Evolutionary conservation across 106 monocot genomes (phyloP), one percentile per base, ranked within the genome.

Genomic region (Xerophyta viscosa): DNA sequence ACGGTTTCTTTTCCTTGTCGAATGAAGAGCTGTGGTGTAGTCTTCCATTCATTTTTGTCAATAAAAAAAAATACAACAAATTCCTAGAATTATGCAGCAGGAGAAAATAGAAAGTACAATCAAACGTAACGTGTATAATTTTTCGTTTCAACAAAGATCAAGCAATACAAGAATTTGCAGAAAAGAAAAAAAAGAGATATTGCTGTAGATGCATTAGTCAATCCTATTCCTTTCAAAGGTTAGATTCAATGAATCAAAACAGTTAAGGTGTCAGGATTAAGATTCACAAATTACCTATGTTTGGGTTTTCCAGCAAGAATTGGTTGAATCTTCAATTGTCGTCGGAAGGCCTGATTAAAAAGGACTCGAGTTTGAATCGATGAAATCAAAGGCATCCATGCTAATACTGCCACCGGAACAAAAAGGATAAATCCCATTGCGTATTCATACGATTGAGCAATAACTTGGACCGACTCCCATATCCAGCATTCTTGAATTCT

Each of bases 321-420:
- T 19, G 87, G 82, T 28, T 72, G 71, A 49, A 87, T 87, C 30
- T 75, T 77, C 49, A 87, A 30, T 15, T 82, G 75, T 24, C 82
- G 60, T 30, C 52, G 75, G 28, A 87, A 87, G 23, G 87, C 87
- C 48, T 75, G 82, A 45, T 87, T 82, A 46, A 87, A 87, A 41
- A 87, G 87, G 49, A 87, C 87, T 7, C 87, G 73, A 20, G 82
- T 87, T 66, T 87, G 87, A 29, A 87, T 82, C 27, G 87, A 71
- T 3, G 87, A 87, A 20, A 87, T 37, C 23, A 87, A 46, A 14
- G 87, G 87, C 74, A 82, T 82, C 87, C 87, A 87, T 43, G 87
- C 82, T 8, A 87, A 43, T 31, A 60, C 69, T 11, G 82, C 82
- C 12, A 87, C 62, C 0, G 82, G 82, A 8, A 53, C 71, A 46